A percentile compares a stretch with the other conserved stretches of the same genome.
These are phyloP conservation scores for Trametes cinnabarina DNA, from an alignment of 768 basidiomycete genomes.

Conservation along the genomic window DNA sequence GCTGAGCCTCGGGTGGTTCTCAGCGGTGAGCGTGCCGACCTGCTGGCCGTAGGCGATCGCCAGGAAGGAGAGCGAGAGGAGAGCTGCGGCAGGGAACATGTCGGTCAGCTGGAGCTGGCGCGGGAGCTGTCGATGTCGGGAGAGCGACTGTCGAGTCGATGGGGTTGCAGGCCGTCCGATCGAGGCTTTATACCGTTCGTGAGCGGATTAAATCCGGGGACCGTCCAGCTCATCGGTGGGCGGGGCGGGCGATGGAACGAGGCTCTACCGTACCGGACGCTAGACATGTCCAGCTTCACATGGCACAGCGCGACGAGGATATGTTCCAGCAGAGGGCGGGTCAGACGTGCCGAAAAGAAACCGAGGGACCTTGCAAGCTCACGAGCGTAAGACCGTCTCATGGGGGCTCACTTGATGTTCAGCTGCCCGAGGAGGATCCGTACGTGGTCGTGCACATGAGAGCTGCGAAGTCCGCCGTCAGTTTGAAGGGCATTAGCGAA, in stretches of 20 bases:
- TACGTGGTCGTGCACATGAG: constrained; percentile 4
- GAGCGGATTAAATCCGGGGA: constrained; percentile 11
- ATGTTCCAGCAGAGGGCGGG: background rate
- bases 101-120: constrained; percentile 2
- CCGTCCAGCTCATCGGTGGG: background rate
- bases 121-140: constrained; percentile 1
- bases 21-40: constrained; percentile 46
- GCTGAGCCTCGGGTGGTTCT: constrained; percentile 48
- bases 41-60: constrained; percentile 50
- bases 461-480: background rate
- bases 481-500: background rate
- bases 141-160: constrained; percentile 19
- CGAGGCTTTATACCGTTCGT: constrained; percentile 4
- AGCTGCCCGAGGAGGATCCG: constrained; percentile 12
- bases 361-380: background rate
- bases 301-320: background rate
- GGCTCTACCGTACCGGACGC: constrained; percentile 4
- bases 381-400: background rate
- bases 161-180: background rate
- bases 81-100: constrained; percentile 33
- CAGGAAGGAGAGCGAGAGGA: constrained; percentile 30
- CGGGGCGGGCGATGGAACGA: background rate
- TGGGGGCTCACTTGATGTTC: background rate
- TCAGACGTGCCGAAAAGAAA: constrained; percentile 2
- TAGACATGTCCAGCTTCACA: background rate